phyloP scores from a whole-genome alignment of 2,329 filamentous ascomycete species.

The Huntiella bhutanensis region DNA sequence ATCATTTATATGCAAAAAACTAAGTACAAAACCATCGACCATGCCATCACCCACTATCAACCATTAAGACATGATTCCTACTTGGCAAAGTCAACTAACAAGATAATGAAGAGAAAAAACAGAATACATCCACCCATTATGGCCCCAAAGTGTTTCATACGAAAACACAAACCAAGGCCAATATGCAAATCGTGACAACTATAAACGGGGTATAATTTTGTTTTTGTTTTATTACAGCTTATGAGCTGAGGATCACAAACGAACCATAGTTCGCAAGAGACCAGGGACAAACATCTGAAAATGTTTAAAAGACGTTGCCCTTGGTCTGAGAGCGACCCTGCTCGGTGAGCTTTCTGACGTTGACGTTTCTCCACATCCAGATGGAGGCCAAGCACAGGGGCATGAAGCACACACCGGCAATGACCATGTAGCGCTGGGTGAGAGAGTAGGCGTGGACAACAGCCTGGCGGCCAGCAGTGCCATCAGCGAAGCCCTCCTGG shows the following conservation, averaged over 20 bases:
- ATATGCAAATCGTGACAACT: too few relatives aligned
- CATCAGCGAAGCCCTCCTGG: constrained; percentile 31
- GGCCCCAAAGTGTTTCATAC: too few relatives aligned
- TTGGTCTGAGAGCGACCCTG: constrained; percentile 14
- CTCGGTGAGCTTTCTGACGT: constrained; percentile 21
- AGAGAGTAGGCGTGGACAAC: constrained; percentile 37
- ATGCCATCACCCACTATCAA: too few relatives aligned
- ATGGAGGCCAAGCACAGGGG: constrained; percentile 20
- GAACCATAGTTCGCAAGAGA: neutral
- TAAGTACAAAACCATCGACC: neutral
- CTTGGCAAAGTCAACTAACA: too few relatives aligned
- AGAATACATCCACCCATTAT: too few relatives aligned
- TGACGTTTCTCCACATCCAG: constrained; percentile 22
- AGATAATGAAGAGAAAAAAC: too few relatives aligned
- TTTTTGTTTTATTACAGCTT: too few relatives aligned
- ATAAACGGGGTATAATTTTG: too few relatives aligned
- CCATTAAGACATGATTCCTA: too few relatives aligned
- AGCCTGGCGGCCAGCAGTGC: constrained; percentile 29
- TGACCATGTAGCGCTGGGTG: constrained; percentile 23
- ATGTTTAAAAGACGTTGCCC: constrained; percentile 19
- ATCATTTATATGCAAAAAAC: neutral
- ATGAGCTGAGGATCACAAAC: neutral
- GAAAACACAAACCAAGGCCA: too few relatives aligned
- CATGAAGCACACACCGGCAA: constrained; percentile 21
- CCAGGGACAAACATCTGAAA: neutral